Conservation (phyloP, 345 rosid genomes). For the Citrus hindsii region DNA sequence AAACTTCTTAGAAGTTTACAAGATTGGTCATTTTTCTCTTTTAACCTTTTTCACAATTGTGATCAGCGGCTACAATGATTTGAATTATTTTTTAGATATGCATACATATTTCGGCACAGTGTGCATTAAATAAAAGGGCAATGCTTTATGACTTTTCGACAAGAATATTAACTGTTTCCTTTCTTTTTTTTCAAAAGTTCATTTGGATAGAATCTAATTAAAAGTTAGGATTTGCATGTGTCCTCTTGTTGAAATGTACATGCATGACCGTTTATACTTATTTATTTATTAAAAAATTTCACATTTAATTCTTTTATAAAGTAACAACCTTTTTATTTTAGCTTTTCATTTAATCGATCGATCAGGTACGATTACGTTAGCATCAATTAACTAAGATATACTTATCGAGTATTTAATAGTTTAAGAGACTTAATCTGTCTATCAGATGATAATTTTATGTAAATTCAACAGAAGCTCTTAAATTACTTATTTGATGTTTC, state of each 20-base stretch:
- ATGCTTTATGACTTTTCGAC: not conserved
- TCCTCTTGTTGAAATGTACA: not conserved
- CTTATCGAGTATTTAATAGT: no score
- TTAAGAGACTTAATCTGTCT: rapidly evolving
- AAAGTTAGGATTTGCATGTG: not conserved
- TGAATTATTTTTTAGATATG: no score
- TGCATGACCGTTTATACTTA: not conserved
- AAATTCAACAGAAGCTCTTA: no score
- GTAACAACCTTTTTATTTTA: no score
- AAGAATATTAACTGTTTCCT: not conserved
- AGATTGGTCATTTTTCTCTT: not conserved
- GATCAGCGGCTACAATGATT: not conserved
- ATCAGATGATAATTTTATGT: no score
- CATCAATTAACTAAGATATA: no score
- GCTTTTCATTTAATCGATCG: no score
- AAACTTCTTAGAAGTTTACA: slow-evolving; percentile 16
- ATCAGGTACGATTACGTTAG: no score
- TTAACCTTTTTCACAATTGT: not conserved
- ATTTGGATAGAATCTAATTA: not conserved
- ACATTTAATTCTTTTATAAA: no score
- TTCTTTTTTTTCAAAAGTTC: not conserved
- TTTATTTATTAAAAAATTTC: no score
- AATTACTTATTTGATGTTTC: no score
- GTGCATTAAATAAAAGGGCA: not conserved
- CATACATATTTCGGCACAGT: not conserved